These are phyloP conservation scores for Drechslera avenae DNA, from an alignment of 2,329 filamentous ascomycete genomes.

Conservation along the genomic window DNA sequence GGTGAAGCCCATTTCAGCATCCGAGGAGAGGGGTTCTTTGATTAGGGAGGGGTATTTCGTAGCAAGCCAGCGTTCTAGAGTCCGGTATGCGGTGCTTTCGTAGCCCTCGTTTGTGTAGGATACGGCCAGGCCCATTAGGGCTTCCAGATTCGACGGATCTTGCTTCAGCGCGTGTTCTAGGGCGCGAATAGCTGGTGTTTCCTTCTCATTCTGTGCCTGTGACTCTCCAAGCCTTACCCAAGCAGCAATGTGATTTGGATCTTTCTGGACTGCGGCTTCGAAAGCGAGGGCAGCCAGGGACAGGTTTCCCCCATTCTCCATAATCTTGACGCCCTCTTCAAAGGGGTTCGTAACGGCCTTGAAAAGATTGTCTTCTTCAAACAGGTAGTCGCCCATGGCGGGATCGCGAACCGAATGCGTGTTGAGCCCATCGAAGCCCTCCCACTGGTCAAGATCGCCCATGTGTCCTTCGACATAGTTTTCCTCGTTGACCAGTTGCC, in stretches of 20 bases:
- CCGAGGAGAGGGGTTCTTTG: slow-evolving; percentile 71
- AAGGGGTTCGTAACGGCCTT: slow-evolving; percentile 81
- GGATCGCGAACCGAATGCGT: slow-evolving; percentile 74
- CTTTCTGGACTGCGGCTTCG: slow-evolving; percentile 91
- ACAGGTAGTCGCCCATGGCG: slow-evolving; percentile 85
- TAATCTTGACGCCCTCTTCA: slow-evolving; percentile 89
- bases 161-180: slow-evolving; percentile 88
- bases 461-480: slow-evolving; percentile 66
- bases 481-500: slow-evolving; percentile 70
- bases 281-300: slow-evolving; percentile 93
- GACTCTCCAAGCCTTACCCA: slow-evolving; percentile 92
- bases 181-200: slow-evolving; percentile 91
- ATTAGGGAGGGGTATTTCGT: slow-evolving; percentile 88
- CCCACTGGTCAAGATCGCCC: slow-evolving; percentile 81
- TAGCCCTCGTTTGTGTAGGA: slow-evolving; percentile 99
- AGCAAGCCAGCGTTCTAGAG: slow-evolving; percentile 95
- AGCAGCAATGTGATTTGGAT: slow-evolving; percentile 84
- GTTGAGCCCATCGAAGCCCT: slow-evolving; percentile 71
- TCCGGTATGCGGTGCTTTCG: slow-evolving; percentile 94
- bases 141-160: slow-evolving; percentile 83
- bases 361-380: slow-evolving; percentile 94
- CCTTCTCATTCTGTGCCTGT: slow-evolving; percentile 98
- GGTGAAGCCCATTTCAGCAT: slow-evolving; percentile 89
- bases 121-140: slow-evolving; percentile 92
- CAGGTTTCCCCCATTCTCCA: slow-evolving; percentile 91